A percentile compares a stretch with the other conserved stretches of the same genome.
Conservation (phyloP, 2,329 filamentous ascomycete species). For the Fragosphaeria purpurea region DNA sequence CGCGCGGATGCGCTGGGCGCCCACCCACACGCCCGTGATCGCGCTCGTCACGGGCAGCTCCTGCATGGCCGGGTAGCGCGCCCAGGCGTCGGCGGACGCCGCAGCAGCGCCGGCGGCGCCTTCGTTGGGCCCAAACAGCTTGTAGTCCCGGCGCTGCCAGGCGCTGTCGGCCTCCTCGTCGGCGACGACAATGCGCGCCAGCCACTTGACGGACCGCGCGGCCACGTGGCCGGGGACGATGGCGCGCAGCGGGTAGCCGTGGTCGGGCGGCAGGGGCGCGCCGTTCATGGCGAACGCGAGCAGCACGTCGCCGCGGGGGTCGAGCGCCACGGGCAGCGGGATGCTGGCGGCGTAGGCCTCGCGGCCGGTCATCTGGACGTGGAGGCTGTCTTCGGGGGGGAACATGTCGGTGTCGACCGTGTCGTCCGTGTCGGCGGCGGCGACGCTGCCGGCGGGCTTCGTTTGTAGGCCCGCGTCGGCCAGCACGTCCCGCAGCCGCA, state of each 20-base stretch:
- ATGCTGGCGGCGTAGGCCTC: conserved; percentile 55
- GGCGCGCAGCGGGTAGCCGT: conserved; percentile 54
- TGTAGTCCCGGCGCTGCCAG: conserved; percentile 60
- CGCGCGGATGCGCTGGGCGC: conserved; percentile 21
- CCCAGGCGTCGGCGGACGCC: too few relatives aligned
- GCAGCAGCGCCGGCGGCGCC: conserved; percentile 38
- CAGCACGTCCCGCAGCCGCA: conserved; percentile 44
- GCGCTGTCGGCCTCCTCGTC: conserved; percentile 57
- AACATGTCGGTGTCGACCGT: background rate
- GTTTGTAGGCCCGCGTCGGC: conserved; percentile 40
- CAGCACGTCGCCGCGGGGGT: conserved; percentile 53
- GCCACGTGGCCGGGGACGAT: conserved; percentile 58
- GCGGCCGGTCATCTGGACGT: conserved; percentile 48
- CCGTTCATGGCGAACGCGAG: conserved; percentile 61
- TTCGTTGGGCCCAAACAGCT: conserved; percentile 57
- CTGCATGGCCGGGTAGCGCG: conserved; percentile 52
- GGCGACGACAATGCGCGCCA: conserved; percentile 52
- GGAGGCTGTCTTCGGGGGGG: conserved; percentile 36
- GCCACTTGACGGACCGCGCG: conserved; percentile 60
- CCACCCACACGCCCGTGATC: conserved; percentile 43
- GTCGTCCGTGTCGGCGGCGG: background rate
- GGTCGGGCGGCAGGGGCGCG: conserved; percentile 49
- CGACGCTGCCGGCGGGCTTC: background rate
- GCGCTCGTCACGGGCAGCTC: conserved; percentile 61
- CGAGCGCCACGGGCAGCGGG: conserved; percentile 46